These are phyloP conservation scores for Debaryomycetaceae sp. DNA, from an alignment of 1,139 yeast genomes.

Conservation along the genomic window DNA sequence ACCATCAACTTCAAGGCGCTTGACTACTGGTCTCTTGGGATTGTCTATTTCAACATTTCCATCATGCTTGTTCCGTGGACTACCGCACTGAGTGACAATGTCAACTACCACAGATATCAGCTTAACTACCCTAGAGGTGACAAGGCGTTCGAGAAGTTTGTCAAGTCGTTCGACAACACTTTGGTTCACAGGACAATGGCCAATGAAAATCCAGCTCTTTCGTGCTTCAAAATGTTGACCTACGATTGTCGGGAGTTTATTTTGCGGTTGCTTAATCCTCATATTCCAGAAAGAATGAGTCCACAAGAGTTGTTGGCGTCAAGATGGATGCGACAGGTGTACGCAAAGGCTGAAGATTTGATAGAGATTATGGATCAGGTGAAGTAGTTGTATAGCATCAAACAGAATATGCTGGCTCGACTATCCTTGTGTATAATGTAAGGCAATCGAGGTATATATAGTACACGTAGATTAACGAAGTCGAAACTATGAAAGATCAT, in stretches of 20 bases:
- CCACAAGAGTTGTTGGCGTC: constrained; percentile 26
- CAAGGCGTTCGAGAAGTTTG: constrained; percentile 14
- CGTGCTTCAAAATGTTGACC: constrained; percentile 33
- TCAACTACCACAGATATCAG: constrained; percentile 21
- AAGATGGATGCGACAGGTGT: constrained; percentile 40
- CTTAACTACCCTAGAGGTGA: constrained; percentile 19
- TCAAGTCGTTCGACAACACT: constrained; percentile 20
- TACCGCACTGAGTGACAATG: constrained; percentile 23
- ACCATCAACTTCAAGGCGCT: constrained; percentile 13
- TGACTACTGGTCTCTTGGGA: constrained; percentile 53
- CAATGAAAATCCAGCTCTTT: constrained; percentile 28
- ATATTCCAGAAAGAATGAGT: constrained; percentile 18
- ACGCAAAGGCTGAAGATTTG: constrained; percentile 40
- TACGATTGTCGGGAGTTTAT: constrained; percentile 34
- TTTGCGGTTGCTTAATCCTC: constrained; percentile 34
- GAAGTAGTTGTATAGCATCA: constrained; percentile 5
- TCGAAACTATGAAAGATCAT: constrained; percentile 3
- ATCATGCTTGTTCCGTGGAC: constrained; percentile 49
- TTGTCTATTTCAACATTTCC: constrained; percentile 42
- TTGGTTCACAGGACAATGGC: constrained; percentile 7
- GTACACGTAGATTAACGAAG: constrained; percentile 6
- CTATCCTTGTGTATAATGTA: no score
- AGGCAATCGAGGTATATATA: no score
- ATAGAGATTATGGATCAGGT: constrained; percentile 12
- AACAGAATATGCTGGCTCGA: not conserved